Evolutionary conservation across 2,329 filamentous ascomycete genomes (phyloP), one percentile per base, ranked within the genome.

Genomic region (Xylaria sp.): DNA sequence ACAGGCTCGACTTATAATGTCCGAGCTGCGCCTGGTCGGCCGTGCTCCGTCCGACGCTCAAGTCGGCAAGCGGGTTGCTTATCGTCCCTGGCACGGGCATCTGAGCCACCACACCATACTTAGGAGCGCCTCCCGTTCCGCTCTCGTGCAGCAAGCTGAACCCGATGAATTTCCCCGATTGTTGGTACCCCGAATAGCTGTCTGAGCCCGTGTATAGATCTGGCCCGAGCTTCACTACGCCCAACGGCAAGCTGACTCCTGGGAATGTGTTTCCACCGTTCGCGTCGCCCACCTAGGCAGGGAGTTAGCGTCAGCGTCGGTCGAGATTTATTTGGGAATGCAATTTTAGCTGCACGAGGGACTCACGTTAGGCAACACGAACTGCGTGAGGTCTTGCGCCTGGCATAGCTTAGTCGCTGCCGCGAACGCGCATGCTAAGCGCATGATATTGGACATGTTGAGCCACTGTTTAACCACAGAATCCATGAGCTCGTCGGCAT

Each of bases 51-150:
- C 83, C 83, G 28, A 89, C 82, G n/a, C 85, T 86, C 39, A 87
- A 81, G 69, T 87, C 84, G 4, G 79, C 81, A 28, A 91, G 78
- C 2, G 89, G 88, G 65, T 91, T 85, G 8, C 71, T 73, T 48
- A 89, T 77, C 18, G 75, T 75, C 0, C 86, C 86, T 0, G 84
- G 73, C 0, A 87, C 77, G 0, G 87, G 88, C 77, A 90, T 82
- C 76, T 90, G 88, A 1, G 86, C 81, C 36, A 90, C 85, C 1
- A 90, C 87, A 4, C 90, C 90, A 68, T 92, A 92, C 76, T 91
- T 92, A 0, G 90, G 89, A 1, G 88, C 88, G 1, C 90, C 90
- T 8, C 90, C 90, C 0, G 89, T 92, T 3, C 89, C 89, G 68
- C 85, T 87, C 74, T 90, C 88, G 71, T 91, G 89, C 73, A 90